phyloP scores from a whole-genome alignment of 768 basidiomycete species.

The Suillus variegatus region DNA sequence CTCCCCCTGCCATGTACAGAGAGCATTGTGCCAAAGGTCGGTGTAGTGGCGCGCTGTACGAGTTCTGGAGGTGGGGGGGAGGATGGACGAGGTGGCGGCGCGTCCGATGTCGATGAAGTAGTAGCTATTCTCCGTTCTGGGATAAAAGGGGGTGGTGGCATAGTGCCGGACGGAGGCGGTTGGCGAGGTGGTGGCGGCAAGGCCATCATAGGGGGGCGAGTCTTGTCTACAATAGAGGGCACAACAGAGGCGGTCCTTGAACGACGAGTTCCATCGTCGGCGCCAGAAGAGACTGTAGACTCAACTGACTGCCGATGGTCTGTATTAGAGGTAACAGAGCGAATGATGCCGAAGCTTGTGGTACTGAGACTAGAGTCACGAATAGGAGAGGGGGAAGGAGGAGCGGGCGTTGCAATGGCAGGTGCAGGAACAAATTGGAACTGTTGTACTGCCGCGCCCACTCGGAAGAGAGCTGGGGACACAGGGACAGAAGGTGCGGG shows the following conservation, averaged over 20 bases:
- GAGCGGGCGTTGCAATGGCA: conserved; percentile 24
- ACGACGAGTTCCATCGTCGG: conserved; percentile 49
- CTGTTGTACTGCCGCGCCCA: conserved; percentile 56
- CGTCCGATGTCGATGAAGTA: conserved; percentile 49
- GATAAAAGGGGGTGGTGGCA: conserved; percentile 77
- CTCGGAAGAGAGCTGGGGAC: conserved; percentile 51
- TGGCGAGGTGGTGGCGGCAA: conserved; percentile 77
- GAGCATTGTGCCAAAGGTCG: conserved; percentile 68
- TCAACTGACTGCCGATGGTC: conserved; percentile 76
- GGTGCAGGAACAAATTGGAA: conserved; percentile 65
- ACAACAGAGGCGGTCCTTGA: conserved; percentile 63
- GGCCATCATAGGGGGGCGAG: conserved; percentile 82
- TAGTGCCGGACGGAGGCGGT: conserved; percentile 69
- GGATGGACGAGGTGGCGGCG: conserved; percentile 82
- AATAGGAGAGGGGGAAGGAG: conserved; percentile 39
- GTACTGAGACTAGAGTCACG: conserved; percentile 53
- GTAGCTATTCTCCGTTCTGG: conserved; percentile 62
- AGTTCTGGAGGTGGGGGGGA: conserved; percentile 94
- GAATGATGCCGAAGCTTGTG: conserved; percentile 38
- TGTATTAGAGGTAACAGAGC: conserved; percentile 52
- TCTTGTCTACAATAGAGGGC: conserved; percentile 64
- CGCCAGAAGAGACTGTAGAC: conserved; percentile 56
- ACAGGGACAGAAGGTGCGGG: conserved; percentile 30
- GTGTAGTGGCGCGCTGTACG: conserved; percentile 88
- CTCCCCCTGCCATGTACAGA: conserved; percentile 52